Base-by-base conservation (phyloP, 2,329 filamentous ascomycete species). In the Claviceps monticola region DNA sequence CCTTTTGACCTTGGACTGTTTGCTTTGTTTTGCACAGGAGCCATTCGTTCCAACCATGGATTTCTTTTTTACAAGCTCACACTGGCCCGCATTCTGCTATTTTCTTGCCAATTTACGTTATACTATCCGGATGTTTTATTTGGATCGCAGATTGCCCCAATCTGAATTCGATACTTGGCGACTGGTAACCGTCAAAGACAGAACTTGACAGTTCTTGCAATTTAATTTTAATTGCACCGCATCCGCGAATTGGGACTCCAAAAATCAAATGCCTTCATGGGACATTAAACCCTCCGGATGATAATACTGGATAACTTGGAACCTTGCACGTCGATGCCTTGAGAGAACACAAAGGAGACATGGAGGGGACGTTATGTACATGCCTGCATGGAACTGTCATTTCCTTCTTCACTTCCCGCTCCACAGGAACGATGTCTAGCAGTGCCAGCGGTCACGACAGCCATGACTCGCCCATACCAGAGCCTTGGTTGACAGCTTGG, bases 181-280 rank as follows among this genome's bases (percentile, higher is more conserved):
- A 48, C n/a, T 46, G 53, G 53, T 54, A 54, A 54, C 45, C 53
- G 53, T 54, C 48, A 46, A n/a, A 4, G 9, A 17, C 26, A 47
- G 50, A 46, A 51, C 53, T 52, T 34, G 4, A 36, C 2, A 49
- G 56, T 57, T 57, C 54, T 51, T 5, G 57, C 57, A 58, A 58
- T 58, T 55, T 48, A 54, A 56, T 55, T 54, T 55, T 54, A 56
- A 58, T 58, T 58, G 57, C 54, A 52, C 56, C 57, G 57, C 57
- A 54, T 41, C 57, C 57, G 57, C 57, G 57, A 57, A 41, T 4
- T 34, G 3, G 29, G 44, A 39, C 23, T 23, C 45, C n/a, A n/a
- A 42, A 19, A 23, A 44, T 16, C 19, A 44, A 0, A 26, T 8
- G 14, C 5, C 4, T 2, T 34, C 34, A 46, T 34, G 19, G 19